These are phyloP conservation scores for Tylopilus balloui DNA, from an alignment of 768 basidiomycete genomes.

Conservation along the genomic window DNA sequence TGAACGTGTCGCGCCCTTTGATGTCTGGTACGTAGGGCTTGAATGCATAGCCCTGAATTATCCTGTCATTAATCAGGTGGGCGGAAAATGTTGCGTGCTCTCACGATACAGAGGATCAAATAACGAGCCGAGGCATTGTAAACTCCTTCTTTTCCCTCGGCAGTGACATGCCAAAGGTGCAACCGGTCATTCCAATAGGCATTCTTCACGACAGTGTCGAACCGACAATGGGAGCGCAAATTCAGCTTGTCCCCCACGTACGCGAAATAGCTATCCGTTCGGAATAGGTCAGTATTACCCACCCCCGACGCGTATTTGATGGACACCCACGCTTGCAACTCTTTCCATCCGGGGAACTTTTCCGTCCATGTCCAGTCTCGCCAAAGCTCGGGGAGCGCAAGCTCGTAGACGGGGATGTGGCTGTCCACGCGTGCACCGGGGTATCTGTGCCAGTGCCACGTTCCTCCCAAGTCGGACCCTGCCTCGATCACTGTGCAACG, in stretches of 20 bases:
- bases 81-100: no score
- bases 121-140: conserved; percentile 5
- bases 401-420: conserved; percentile 10
- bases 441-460: not conserved
- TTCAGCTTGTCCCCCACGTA: conserved; percentile 10
- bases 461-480: not conserved
- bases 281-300: no score
- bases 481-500: not conserved
- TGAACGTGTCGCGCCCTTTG: conserved; percentile 8
- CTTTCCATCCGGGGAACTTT: conserved; percentile 6
- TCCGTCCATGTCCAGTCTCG: conserved; percentile 14
- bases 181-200: conserved; percentile 11
- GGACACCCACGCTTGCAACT: conserved; percentile 11
- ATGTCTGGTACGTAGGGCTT: conserved; percentile 10
- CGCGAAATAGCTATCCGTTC: not conserved
- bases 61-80: not conserved
- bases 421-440: conserved; percentile 4
- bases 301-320: no score
- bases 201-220: conserved; percentile 7
- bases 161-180: conserved; percentile 10
- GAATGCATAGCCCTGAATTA: not conserved
- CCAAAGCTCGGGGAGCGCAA: conserved; percentile 11
- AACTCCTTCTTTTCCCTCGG: not conserved
- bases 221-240: conserved; percentile 5
- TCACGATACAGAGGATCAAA: conserved; percentile 9